Evolutionary conservation across 495 filamentous ascomycete genomes (phyloP), one percentile per base, ranked within the genome.

Genomic region (Aspergillus cavernicola): DNA sequence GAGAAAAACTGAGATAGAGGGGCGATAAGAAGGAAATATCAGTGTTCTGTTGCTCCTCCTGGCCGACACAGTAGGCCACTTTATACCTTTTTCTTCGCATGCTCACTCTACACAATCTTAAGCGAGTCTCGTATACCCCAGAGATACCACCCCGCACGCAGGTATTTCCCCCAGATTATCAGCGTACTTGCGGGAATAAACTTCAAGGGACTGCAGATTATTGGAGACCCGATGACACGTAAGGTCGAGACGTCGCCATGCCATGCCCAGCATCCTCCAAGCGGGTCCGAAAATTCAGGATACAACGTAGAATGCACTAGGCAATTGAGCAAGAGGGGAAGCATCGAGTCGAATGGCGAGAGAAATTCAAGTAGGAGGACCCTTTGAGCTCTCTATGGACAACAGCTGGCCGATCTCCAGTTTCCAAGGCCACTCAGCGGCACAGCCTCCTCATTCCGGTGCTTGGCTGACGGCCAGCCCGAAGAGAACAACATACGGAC

Each of bases 361-460:
- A 2, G 29, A 11, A 3, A 46, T 11, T 12, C 11, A 43, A 20
- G 16, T 19, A 13, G 23, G 26, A 46, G 29, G 10, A 33, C 16
- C 28, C 29, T 46, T 46, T 8, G 43, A 33, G 10, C 18, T 33
- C 43, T 35, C 9, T 46, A 33, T 46, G 43, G 43, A 20, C 28
- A 20, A 13, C 3, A 12, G 16, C 7, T 19, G 29, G 40, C 28
- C 3, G 43, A 46, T 46, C 43, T 35, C 43, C 29, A 33, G 28
- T 46, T n/a, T 20, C 43, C 19, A 40, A 46, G 19, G 15, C 43
- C 28, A 29, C 43, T 35, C 43, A 46, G 43, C 43, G n/a, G n/a
- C n/a, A n/a, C n/a, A n/a, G n/a, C n/a, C n/a, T 24, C n/a, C 29
- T 11, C 31, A 18, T 15, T 46, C 18, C 43, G 15, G 18, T 20